Evolutionary conservation across 805 yeast species (phyloP), one percentile per base, ranked within the genome.

Genomic region (Kuraishia hungarica): DNA sequence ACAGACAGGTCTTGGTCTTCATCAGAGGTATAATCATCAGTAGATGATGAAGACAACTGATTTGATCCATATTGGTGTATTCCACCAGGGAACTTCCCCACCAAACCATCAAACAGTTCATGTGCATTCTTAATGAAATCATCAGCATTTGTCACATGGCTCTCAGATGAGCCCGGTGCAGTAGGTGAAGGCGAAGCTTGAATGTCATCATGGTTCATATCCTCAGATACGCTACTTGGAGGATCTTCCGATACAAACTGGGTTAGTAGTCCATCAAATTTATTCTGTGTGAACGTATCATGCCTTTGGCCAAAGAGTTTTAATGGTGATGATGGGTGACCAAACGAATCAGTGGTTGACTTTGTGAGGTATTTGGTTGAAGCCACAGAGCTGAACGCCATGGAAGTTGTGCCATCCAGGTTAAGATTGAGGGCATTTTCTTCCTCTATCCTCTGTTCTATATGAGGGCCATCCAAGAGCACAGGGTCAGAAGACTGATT

Each of bases 241-340:
- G 5, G 43, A 17, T 13, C 43, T 13, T 35, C 43, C 17, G 43
- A 35, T 8, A 22, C 53, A 50, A 54, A 50, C 39, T 62, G 59
- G 21, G 58, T 60, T 55, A 68, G 52, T 54, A 68, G 61, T 46
- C 63, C 62, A 10, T 64, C 61, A 48, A 68, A 61, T 54, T 56
- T 60, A 51, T 59, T 63, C 13, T 64, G 64, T 1, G 72, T 68
- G 51, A 64, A 68, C 0, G 71, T 68, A 51, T 67, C 68, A 54
- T 62, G 69, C 21, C 59, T 58, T 39, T 53, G 58, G 13, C 65
- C 68, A 57, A 69, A 68, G 15, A 69, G 54, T 52, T 67, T 68
- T 26, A 69, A 53, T 1, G 71, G 72, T 3, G 71, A 67, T 20
- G 61, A 60, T 2, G 70, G 67, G 10, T 21, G 26, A n/a, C n/a